Evolutionary conservation across 768 basidiomycete species (phyloP).

Genomic region (Brasilioporus rufonigricans): DNA sequence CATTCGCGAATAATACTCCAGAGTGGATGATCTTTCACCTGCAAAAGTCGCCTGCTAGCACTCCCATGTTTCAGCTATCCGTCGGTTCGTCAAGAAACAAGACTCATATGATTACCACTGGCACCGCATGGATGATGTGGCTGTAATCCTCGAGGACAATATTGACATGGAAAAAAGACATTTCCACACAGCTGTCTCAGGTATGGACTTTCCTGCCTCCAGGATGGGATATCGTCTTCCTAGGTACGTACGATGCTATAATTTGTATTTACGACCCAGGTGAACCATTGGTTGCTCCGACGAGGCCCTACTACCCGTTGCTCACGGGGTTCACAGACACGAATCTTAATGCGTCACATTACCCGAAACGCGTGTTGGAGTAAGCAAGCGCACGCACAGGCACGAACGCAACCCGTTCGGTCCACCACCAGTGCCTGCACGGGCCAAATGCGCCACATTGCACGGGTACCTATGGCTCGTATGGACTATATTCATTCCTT

Average conservation of each 20-base stretch:
- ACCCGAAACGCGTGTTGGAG: slow-evolving; percentile 73
- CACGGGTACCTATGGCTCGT: too few relatives aligned
- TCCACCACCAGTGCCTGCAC: too few relatives aligned
- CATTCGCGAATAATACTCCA: slow-evolving; percentile 38
- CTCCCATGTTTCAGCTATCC: slow-evolving; percentile 59
- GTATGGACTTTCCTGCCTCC: slow-evolving; percentile 54
- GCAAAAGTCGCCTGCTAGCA: slow-evolving; percentile 70
- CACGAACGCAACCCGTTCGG: too few relatives aligned
- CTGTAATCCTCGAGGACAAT: slow-evolving; percentile 71
- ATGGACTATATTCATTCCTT: too few relatives aligned
- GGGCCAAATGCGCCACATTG: too few relatives aligned
- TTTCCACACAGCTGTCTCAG: slow-evolving; percentile 37
- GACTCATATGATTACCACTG: slow-evolving; percentile 2
- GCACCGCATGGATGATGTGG: slow-evolving; percentile 34
- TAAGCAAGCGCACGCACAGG: too few relatives aligned
- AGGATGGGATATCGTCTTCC: slow-evolving; percentile 72
- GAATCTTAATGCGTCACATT: slow-evolving; percentile 53
- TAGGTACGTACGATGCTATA: slow-evolving; percentile 43
- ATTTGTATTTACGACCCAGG: neutral
- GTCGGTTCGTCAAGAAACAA: slow-evolving; percentile 37
- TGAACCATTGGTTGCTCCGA: slow-evolving; percentile 58
- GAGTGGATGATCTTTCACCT: slow-evolving; percentile 53
- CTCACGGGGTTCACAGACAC: slow-evolving; percentile 20
- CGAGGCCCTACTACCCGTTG: slow-evolving; percentile 49
- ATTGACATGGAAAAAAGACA: slow-evolving; percentile 73